These are phyloP conservation scores for Irpex lacteus DNA, from an alignment of 1,284 basidiomycete species.

Conservation along the genomic window DNA sequence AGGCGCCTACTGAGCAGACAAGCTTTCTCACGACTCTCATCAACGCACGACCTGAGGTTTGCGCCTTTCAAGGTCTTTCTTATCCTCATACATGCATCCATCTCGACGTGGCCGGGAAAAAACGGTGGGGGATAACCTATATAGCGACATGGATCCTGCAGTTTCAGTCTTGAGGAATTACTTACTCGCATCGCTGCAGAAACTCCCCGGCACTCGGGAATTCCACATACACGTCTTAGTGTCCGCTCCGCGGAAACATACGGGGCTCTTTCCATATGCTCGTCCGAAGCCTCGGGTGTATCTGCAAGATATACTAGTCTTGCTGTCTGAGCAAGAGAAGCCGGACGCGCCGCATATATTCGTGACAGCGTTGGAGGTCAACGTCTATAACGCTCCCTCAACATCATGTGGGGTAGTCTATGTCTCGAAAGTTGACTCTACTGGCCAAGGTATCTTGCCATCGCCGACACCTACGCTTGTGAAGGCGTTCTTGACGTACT, in stretches of 20 bases:
- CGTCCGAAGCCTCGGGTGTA: slow-evolving; percentile 59
- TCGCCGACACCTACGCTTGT: slow-evolving; percentile 72
- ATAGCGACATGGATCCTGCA: neutral
- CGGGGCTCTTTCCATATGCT: slow-evolving; percentile 75
- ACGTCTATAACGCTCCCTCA: slow-evolving; percentile 72
- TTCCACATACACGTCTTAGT: slow-evolving; percentile 76
- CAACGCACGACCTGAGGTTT: neutral
- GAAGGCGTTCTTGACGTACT: slow-evolving; percentile 64
- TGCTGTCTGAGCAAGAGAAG: slow-evolving; percentile 59
- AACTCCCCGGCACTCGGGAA: slow-evolving; percentile 60
- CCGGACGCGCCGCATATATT: slow-evolving; percentile 53
- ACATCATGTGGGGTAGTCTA: slow-evolving; percentile 80
- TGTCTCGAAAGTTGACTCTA: slow-evolving; percentile 92
- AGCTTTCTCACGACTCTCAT: slow-evolving; percentile 1
- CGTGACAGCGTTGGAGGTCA: slow-evolving; percentile 81
- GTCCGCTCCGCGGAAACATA: slow-evolving; percentile 68
- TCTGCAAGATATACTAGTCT: slow-evolving; percentile 73
- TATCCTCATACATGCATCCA: neutral
- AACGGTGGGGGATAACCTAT: neutral
- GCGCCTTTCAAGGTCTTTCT: neutral
- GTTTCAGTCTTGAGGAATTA: slow-evolving; percentile 53
- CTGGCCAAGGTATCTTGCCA: slow-evolving; percentile 66
- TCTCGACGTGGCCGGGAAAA: neutral
- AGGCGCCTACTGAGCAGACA: neutral
- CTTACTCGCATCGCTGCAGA: slow-evolving; percentile 55